Evolutionary conservation across 2,329 filamentous ascomycete species (phyloP), one percentile per base, ranked within the genome.

Genomic region (Hymenoscyphus salicellus): DNA sequence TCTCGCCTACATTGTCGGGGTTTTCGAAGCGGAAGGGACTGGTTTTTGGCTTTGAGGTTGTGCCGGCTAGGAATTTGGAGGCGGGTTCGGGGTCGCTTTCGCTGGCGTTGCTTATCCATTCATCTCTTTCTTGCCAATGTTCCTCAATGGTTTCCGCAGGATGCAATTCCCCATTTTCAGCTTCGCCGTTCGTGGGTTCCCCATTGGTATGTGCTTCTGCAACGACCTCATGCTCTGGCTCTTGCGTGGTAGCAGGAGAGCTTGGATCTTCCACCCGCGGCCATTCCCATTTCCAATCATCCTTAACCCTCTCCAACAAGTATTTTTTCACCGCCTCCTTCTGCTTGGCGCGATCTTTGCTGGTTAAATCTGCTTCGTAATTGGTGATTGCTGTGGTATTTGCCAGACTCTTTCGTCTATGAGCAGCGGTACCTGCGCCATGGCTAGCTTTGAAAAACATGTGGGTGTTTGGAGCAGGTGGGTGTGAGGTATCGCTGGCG

Each of bases 231-330:
- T 11, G 20, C 23, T 52, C 46, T 20, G 11, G 7, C 5, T 14
- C 46, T 23, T 23, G 46, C 10, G 46, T 26, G 11, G 20, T 26
- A 26, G 26, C 46, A 16, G 46, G 46, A 23, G 46, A 26, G 20
- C 46, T 52, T 23, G 20, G 11, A 23, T 52, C 46, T 20, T 62
- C 64, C 49, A 70, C 63, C 26, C 77, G 78, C 1, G 84, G 83
- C 86, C 86, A 88, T 38, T 77, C 69, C 71, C 87, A 89, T 0
- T 78, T 77, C 87, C 86, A 89, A 71, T 88, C 86, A 66, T 80
- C 81, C 66, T 81, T 82, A 49, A 89, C 78, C 68, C 82, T 84
- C 26, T 81, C 79, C 2, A 78, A 75, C 1, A 89, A 76, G 69
- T 83, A 84, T 60, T 79, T 82, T 71, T 79, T 84, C 41, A 89